A percentile compares a stretch with the other conserved stretches of the same genome.
Conservation (phyloP, 768 basidiomycete species). For the Trametopsis cervina region DNA sequence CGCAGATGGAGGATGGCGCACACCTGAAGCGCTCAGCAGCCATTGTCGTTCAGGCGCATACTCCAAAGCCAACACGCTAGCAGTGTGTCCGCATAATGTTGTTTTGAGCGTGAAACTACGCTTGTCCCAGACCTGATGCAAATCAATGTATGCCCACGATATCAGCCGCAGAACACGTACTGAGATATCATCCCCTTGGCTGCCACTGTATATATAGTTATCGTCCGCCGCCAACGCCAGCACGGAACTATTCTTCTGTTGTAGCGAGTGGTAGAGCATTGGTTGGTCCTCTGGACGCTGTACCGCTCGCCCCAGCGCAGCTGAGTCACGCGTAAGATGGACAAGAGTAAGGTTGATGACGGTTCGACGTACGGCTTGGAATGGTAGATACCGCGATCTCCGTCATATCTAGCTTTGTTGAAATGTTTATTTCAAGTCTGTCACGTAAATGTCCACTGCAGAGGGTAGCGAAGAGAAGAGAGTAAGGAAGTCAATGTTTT, state of each 20-base stretch:
- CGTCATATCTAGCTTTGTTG: neutral
- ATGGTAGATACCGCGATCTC: constrained; percentile 6
- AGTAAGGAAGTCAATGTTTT: too few species aligned
- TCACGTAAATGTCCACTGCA: neutral
- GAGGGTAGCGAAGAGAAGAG: too few species aligned
- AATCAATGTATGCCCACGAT: neutral
- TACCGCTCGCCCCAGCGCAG: constrained; percentile 9
- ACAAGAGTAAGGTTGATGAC: neutral
- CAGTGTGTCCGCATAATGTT: constrained; percentile 74
- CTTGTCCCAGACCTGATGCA: constrained; percentile 78
- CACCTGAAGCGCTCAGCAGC: constrained; percentile 89
- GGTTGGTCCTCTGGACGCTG: constrained; percentile 11
- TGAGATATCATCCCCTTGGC: constrained; percentile 69
- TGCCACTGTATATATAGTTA: constrained; percentile 74
- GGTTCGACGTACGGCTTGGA: constrained; percentile 4
- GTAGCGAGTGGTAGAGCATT: constrained; percentile 57
- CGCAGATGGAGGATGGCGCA: constrained; percentile 11
- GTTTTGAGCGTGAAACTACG: constrained; percentile 58
- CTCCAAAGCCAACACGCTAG: constrained; percentile 76
- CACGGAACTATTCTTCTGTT: constrained; percentile 62
- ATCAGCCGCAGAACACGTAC: too few species aligned
- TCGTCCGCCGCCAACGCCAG: constrained; percentile 70
- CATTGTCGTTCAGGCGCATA: constrained; percentile 70
- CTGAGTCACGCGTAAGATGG: neutral
- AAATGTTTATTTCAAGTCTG: neutral